phyloP scores from a whole-genome alignment of 2,329 filamentous ascomycete genomes.

The Sporothrix brasiliensis region DNA sequence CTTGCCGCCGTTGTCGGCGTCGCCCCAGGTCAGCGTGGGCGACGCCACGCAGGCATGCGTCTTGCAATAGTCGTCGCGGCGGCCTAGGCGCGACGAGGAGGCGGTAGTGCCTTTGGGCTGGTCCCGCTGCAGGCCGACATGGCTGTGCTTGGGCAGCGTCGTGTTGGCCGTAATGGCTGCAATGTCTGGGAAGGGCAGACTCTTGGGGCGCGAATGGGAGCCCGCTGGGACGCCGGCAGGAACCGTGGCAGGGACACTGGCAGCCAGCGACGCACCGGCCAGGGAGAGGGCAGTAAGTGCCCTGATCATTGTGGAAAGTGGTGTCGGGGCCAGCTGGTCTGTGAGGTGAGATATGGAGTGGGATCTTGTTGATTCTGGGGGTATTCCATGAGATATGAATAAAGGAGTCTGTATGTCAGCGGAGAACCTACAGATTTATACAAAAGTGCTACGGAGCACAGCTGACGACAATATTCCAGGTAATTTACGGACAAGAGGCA shows the following conservation, averaged over 20 bases:
- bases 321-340: not conserved
- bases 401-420: not conserved
- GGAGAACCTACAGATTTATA: not conserved
- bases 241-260: not conserved
- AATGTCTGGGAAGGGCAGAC: not conserved
- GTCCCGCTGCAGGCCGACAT: not conserved
- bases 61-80: not conserved
- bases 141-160: not conserved
- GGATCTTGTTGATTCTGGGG: not conserved
- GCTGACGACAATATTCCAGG: not conserved
- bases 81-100: not conserved
- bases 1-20: slow-evolving; percentile 25
- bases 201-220: not conserved
- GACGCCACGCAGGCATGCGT: not conserved
- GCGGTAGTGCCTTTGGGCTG: not conserved
- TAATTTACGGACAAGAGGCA: not conserved
- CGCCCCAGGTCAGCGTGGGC: slow-evolving; percentile 10
- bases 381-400: not conserved
- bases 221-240: not conserved
- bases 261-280: not conserved
- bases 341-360: not conserved
- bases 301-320: not conserved
- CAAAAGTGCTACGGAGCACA: not conserved
- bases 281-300: not conserved
- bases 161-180: not conserved